Conservation (phyloP, 1,139 yeast genomes). For the Suhomyces kunorum region DNA sequence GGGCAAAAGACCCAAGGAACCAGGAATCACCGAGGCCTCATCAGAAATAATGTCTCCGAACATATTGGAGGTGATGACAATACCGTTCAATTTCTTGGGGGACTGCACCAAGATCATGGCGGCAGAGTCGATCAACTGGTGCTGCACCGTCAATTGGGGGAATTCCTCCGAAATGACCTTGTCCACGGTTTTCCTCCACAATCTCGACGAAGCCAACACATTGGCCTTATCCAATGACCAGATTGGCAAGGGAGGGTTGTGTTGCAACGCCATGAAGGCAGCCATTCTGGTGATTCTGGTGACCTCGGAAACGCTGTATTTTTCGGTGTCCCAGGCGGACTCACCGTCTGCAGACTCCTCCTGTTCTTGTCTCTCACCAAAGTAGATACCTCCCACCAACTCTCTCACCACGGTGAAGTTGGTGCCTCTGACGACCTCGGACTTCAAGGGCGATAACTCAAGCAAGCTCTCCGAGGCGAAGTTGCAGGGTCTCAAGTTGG, state of each 20-base stretch:
- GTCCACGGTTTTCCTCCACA: conserved; percentile 94
- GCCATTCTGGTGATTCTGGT: conserved; percentile 98
- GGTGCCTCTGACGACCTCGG: conserved; percentile 84
- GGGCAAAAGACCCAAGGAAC: conserved; percentile 92
- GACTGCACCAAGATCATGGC: conserved; percentile 94
- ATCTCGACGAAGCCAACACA: conserved; percentile 90
- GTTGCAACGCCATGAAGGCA: conserved; percentile 92
- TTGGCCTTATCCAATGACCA: conserved; percentile 98
- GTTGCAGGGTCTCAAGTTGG: conserved; percentile 94
- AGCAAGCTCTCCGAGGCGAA: conserved; percentile 85
- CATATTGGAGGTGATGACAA: conserved; percentile 91
- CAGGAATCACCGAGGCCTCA: conserved; percentile 97
- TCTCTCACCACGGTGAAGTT: conserved; percentile 92
- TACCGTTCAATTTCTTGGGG: conserved; percentile 89
- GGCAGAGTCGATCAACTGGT: conserved; percentile 96
- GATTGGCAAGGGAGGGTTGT: conserved; percentile 87
- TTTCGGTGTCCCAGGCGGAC: conserved; percentile 91
- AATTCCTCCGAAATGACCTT: conserved; percentile 82
- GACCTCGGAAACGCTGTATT: conserved; percentile 86
- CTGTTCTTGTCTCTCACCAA: conserved; percentile 93
- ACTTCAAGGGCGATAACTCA: conserved; percentile 82
- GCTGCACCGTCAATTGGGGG: conserved; percentile 82
- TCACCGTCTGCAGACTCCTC: conserved; percentile 63
- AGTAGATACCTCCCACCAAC: conserved; percentile 96
- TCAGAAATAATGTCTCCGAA: conserved; percentile 97